phyloP scores from a whole-genome alignment of 2,329 filamentous ascomycete species.

The Lachnum nothofagi region DNA sequence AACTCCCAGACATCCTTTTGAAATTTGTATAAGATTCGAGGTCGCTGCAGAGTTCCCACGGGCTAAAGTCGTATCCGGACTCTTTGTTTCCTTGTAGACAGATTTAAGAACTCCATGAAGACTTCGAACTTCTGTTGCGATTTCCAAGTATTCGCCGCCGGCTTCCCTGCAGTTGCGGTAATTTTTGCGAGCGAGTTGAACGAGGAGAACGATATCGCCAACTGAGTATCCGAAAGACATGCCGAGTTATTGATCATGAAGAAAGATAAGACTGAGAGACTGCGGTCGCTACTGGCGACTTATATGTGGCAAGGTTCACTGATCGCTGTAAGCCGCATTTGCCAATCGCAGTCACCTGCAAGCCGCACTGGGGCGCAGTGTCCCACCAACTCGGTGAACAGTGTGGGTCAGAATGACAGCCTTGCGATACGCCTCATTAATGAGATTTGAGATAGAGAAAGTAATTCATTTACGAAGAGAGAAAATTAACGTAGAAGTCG shows the following conservation, averaged over 20 bases:
- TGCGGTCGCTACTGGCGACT: no score
- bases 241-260: no score
- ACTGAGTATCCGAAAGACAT: constrained; percentile 6
- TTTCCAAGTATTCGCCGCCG: constrained; percentile 5
- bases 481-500: neutral
- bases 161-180: constrained; percentile 6
- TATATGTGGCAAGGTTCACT: neutral
- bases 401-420: neutral
- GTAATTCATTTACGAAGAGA: no score
- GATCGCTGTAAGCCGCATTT: constrained; percentile 29
- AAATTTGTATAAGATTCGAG: neutral
- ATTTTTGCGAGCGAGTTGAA: neutral
- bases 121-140: constrained; percentile 2
- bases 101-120: constrained; percentile 5
- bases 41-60: neutral
- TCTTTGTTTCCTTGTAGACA: constrained; percentile 1
- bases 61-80: neutral
- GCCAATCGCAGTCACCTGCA: neutral
- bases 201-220: constrained; percentile 2
- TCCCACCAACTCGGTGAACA: neutral
- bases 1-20: neutral
- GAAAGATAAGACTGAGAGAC: no score
- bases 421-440: neutral
- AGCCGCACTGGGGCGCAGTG: neutral
- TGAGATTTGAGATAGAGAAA: no score